Evolutionary conservation across 176 grass and related monocot genomes (phyloP).

Genomic region (Guadua angustifolia): DNA sequence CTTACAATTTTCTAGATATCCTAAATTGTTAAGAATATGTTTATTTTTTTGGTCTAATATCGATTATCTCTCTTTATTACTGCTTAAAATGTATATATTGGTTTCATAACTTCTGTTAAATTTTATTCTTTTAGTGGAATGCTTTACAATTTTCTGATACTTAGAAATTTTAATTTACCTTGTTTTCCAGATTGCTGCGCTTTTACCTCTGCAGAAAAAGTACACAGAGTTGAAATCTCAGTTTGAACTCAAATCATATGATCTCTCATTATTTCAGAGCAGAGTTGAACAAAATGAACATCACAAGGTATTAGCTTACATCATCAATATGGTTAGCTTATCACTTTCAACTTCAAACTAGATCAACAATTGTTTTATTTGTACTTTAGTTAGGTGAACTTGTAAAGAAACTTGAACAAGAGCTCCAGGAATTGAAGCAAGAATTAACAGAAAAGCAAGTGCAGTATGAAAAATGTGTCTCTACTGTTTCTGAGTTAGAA

Average conservation of each 20-base stretch:
- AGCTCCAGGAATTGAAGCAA: slow-evolving; percentile 71
- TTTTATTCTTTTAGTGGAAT: slow-evolving; percentile 8
- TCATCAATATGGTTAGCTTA: slow-evolving; percentile 26
- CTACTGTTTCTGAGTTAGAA: slow-evolving; percentile 72
- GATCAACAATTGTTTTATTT: slow-evolving; percentile 43
- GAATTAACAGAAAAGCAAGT: slow-evolving; percentile 68
- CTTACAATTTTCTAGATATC: neutral
- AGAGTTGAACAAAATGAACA: slow-evolving; percentile 98
- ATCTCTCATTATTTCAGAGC: slow-evolving; percentile 88
- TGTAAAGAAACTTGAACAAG: slow-evolving; percentile 84
- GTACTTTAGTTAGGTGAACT: slow-evolving; percentile 75
- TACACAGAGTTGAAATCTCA: slow-evolving; percentile 75
- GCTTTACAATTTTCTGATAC: slow-evolving; percentile 6
- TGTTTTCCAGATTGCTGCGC: slow-evolving; percentile 61
- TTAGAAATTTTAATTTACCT: slow-evolving; percentile 33
- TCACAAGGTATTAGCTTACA: slow-evolving; percentile 73
- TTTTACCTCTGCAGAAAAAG: slow-evolving; percentile 74
- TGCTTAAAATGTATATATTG: slow-evolving; percentile 5
- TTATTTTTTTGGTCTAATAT: slow-evolving; percentile 18
- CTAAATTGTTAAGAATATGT: neutral
- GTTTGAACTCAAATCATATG: slow-evolving; percentile 92
- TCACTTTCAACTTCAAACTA: slow-evolving; percentile 12
- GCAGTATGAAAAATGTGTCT: slow-evolving; percentile 63
- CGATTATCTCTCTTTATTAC: slow-evolving; percentile 12
- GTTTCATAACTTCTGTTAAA: slow-evolving; percentile 2